phyloP scores from a whole-genome alignment of 2,329 filamentous ascomycete genomes.

The Ramularia collo-cygni region DNA sequence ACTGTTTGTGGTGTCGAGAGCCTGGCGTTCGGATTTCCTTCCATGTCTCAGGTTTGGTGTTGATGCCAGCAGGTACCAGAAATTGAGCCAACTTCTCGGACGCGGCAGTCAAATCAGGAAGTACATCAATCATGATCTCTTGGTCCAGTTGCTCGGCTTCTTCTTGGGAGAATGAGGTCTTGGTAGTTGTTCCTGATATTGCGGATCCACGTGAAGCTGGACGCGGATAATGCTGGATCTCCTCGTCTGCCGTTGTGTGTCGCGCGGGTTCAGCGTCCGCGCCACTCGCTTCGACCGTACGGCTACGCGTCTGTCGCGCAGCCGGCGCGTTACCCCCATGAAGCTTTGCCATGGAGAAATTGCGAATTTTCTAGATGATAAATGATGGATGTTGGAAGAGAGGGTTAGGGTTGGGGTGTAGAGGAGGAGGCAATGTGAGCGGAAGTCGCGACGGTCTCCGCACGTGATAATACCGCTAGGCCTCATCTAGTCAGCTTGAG shows the following conservation, averaged over 20 bases:
- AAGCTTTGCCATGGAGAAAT: no score
- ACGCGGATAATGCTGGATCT: slow-evolving; percentile 7
- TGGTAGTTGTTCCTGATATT: slow-evolving; percentile 43
- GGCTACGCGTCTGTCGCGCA: slow-evolving; percentile 32
- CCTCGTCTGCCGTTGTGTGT: neutral
- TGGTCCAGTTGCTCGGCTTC: slow-evolving; percentile 38
- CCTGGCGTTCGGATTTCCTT: slow-evolving; percentile 29
- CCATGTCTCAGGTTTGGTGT: slow-evolving; percentile 18
- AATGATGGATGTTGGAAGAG: no score
- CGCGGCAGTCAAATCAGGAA: slow-evolving; percentile 32
- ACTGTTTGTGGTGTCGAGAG: slow-evolving; percentile 35
- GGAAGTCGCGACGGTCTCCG: no score
- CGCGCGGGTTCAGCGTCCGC: neutral
- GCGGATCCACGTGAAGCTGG: slow-evolving; percentile 27
- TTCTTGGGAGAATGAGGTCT: slow-evolving; percentile 40
- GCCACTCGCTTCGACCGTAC: slow-evolving; percentile 4
- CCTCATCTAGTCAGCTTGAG: no score
- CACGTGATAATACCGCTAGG: no score
- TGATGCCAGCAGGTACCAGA: slow-evolving; percentile 24
- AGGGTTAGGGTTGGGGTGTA: no score
- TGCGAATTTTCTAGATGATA: no score
- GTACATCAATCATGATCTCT: slow-evolving; percentile 35
- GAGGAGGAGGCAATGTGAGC: no score
- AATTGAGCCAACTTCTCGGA: slow-evolving; percentile 24
- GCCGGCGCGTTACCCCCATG: slow-evolving; percentile 16